Evolutionary conservation across 163 green algal genomes (phyloP).

Genomic region (Scenedesmus sp.): DNA sequence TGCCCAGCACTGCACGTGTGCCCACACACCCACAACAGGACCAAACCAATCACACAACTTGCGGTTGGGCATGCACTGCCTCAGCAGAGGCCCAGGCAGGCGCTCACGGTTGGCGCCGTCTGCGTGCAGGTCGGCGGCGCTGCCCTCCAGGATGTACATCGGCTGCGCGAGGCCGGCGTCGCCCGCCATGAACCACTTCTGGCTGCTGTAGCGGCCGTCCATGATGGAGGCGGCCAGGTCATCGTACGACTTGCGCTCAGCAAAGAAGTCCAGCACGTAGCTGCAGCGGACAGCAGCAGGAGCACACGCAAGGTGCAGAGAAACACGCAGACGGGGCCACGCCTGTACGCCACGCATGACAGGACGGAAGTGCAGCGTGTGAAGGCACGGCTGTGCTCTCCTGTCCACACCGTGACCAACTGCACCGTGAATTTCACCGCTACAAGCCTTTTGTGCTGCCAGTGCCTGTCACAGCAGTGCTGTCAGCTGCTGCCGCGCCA

Average conservation of each 20-base stretch:
- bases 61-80: too few relatives aligned
- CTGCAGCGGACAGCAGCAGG: not conserved
- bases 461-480: not conserved
- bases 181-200: conserved; percentile 52
- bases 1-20: too few relatives aligned
- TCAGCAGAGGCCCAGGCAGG: too few relatives aligned
- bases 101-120: not conserved
- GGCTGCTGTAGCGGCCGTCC: conserved; percentile 48
- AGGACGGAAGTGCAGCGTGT: too few relatives aligned
- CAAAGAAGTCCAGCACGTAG: conserved; percentile 53
- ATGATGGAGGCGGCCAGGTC: conserved; percentile 48
- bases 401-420: too few relatives aligned
- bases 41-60: too few relatives aligned
- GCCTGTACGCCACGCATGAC: too few relatives aligned
- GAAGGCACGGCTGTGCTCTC: too few relatives aligned
- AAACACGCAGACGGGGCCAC: too few relatives aligned
- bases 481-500: not conserved
- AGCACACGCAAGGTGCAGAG: not conserved
- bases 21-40: too few relatives aligned
- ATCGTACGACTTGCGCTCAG: conserved; percentile 49
- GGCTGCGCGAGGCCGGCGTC: not conserved
- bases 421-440: too few relatives aligned
- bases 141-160: conserved; percentile 38
- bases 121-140: not conserved
- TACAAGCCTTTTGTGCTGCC: too few relatives aligned